Evolutionary conservation across 768 basidiomycete genomes (phyloP).

Genomic region (Inosperma sp.): DNA sequence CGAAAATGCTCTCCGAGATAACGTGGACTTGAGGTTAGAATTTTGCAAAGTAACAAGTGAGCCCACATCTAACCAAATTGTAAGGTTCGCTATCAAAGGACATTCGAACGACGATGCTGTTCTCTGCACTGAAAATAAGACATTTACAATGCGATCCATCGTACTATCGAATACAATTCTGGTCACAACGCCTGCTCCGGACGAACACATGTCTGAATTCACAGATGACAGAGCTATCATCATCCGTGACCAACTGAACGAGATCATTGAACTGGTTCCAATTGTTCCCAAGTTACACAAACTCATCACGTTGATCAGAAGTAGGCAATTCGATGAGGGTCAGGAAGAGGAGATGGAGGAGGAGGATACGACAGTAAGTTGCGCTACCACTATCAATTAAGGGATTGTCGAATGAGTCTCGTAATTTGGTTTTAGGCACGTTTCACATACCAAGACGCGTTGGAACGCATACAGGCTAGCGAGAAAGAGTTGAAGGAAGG

Average conservation of each 20-base stretch:
- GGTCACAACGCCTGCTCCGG: slow-evolving; percentile 54
- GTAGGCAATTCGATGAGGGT: slow-evolving; percentile 68
- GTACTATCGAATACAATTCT: slow-evolving; percentile 83
- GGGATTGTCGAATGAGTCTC: slow-evolving; percentile 1
- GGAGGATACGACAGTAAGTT: slow-evolving; percentile 16
- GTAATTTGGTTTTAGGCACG: slow-evolving; percentile 20
- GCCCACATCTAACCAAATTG: slow-evolving; percentile 15
- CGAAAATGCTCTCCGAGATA: slow-evolving; percentile 44
- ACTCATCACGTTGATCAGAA: slow-evolving; percentile 55
- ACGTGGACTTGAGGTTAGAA: slow-evolving; percentile 20
- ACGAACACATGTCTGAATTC: slow-evolving; percentile 26
- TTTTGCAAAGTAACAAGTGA: not conserved
- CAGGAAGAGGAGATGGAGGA: slow-evolving; percentile 36
- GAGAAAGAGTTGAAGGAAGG: slow-evolving; percentile 66
- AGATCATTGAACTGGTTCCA: slow-evolving; percentile 79
- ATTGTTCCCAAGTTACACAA: slow-evolving; percentile 74
- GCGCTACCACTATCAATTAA: slow-evolving; percentile 5
- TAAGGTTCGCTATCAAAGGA: slow-evolving; percentile 77
- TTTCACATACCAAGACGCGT: slow-evolving; percentile 60
- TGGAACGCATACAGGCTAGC: slow-evolving; percentile 72
- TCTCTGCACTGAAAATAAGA: slow-evolving; percentile 75
- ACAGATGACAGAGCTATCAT: slow-evolving; percentile 47
- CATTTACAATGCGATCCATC: slow-evolving; percentile 83
- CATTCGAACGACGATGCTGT: slow-evolving; percentile 81
- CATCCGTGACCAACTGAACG: slow-evolving; percentile 75